These are phyloP conservation scores for Xylaria hypoxylon DNA, from an alignment of 2,329 filamentous ascomycete species.

Conservation along the genomic window DNA sequence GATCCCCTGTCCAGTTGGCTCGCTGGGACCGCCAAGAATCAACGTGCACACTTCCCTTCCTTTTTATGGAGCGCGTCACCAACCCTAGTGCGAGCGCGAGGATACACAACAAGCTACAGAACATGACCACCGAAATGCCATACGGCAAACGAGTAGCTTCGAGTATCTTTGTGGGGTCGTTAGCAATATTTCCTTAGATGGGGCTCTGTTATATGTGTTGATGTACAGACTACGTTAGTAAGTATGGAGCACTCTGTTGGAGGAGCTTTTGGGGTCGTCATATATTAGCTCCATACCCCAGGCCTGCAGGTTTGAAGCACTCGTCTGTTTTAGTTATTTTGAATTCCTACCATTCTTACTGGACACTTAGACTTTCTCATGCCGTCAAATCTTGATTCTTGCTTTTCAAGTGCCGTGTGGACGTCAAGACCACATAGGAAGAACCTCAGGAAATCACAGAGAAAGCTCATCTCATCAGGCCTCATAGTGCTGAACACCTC, in stretches of 20 bases:
- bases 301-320: slow-evolving; percentile 17
- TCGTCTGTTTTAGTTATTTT: slow-evolving; percentile 34
- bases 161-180: slow-evolving; percentile 30
- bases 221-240: slow-evolving; percentile 34
- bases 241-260: slow-evolving; percentile 37
- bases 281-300: slow-evolving; percentile 37
- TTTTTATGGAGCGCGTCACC: slow-evolving; percentile 36
- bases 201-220: slow-evolving; percentile 25
- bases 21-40: slow-evolving; percentile 34
- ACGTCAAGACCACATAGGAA: slow-evolving; percentile 38
- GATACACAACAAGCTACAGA: slow-evolving; percentile 27
- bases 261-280: slow-evolving; percentile 22
- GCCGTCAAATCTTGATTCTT: slow-evolving; percentile 40
- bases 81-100: slow-evolving; percentile 20
- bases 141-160: slow-evolving; percentile 18
- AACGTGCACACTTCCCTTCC: slow-evolving; percentile 20
- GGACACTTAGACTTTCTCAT: slow-evolving; percentile 43
- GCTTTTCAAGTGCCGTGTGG: slow-evolving; percentile 44
- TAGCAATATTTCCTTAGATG: slow-evolving; percentile 13
- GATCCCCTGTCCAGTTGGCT: slow-evolving; percentile 36
- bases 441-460: slow-evolving; percentile 29
- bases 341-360: slow-evolving; percentile 36
- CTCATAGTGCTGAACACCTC: slow-evolving; percentile 36
- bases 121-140: slow-evolving; percentile 18
- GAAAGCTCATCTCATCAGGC: slow-evolving; percentile 31